Base-by-base conservation (phyloP, 148 eudicot species). In the Spergularia bocconei region DNA sequence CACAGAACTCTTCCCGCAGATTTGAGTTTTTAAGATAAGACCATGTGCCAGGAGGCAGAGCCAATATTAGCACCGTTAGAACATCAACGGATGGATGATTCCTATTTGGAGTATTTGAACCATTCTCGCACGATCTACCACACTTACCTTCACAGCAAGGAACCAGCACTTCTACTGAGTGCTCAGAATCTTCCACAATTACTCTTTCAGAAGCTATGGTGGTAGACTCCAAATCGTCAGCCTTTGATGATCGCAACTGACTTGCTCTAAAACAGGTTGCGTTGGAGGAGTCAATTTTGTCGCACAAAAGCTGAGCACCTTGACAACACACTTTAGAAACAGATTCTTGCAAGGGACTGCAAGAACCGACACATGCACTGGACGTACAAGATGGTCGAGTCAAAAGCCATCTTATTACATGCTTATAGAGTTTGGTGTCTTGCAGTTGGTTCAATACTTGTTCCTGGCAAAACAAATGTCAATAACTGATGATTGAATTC, bases 1-100 rank as follows among this genome's bases (percentile, higher is more conserved):
- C 41, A 67, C 21, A 17, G 54, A 86, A 71, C 17, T 70, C 86
- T 54, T 79, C 79, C 13, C 16, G 78, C 16, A 86, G 59, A 66
- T 67, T 77, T 60, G 78, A 62, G 39, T 84, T 52, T 72, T 72
- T 79, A 13, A 86, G 81, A 74, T 70, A 62, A 48, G 70, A 57
- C 87, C 89, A 86, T 39, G 89, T 81, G 75, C 67, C 67, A 44
- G 77, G 78, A 84, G 86, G 86, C 79, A 86, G 73, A 9, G 89
- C 82, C 52, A 86, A 67, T 23, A 86, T 17, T 23, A 86, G 63
- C 20, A 81, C 76, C 2, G 86, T 86, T 17, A 86, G 77, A 77
- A 71, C 78, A 76, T 69, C 72, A 6, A 21, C 61, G 20, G 78
- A 82, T 50, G 85, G 85, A 72, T 79, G 72, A 63, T 61, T 73